Evolutionary conservation across 2,329 filamentous ascomycete species (phyloP).

Genomic region (Arthrobotrys sphaeroides): DNA sequence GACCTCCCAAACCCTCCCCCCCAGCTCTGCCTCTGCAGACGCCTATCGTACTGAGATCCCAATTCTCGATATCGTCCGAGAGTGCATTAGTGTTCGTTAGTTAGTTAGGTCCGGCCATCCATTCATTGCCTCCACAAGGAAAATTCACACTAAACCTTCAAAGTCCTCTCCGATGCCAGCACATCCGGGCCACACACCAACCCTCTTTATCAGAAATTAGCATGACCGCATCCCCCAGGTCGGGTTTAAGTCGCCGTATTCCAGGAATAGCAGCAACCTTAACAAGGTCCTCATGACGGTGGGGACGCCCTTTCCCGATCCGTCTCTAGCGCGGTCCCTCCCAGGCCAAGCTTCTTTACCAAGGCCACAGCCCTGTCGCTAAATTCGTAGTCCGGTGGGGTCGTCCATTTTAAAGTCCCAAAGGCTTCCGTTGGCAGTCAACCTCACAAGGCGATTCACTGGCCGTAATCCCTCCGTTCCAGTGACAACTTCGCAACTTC

Average conservation of each 20-base stretch:
- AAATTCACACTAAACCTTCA: conserved; percentile 1
- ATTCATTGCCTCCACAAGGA: conserved; percentile 12
- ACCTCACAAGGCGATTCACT: conserved; percentile 53
- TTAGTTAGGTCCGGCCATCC: background rate
- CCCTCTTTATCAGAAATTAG: conserved; percentile 51
- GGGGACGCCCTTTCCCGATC: conserved; percentile 37
- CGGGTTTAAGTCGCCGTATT: conserved; percentile 53
- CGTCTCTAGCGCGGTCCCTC: conserved; percentile 9
- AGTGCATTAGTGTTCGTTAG: conserved; percentile 18
- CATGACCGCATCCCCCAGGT: conserved; percentile 48
- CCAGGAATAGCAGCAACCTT: conserved; percentile 54
- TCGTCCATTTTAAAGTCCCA: conserved; percentile 41
- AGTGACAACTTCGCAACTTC: background rate
- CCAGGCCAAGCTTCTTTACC: conserved; percentile 51
- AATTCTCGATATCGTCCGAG: conserved; percentile 38
- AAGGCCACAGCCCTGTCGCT: conserved; percentile 54
- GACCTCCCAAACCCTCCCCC: conserved; percentile 11
- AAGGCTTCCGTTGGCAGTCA: conserved; percentile 36
- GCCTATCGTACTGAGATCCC: conserved; percentile 30
- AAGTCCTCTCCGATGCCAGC: conserved; percentile 7
- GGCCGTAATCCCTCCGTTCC: background rate
- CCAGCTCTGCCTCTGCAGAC: background rate
- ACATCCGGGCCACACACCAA: background rate
- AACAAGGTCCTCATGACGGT: conserved; percentile 37
- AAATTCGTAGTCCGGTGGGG: conserved; percentile 43